Evolutionary conservation across 306 rosid species (phyloP), one percentile per base, ranked within the genome.

Genomic region (Castanopsis chinensis): DNA sequence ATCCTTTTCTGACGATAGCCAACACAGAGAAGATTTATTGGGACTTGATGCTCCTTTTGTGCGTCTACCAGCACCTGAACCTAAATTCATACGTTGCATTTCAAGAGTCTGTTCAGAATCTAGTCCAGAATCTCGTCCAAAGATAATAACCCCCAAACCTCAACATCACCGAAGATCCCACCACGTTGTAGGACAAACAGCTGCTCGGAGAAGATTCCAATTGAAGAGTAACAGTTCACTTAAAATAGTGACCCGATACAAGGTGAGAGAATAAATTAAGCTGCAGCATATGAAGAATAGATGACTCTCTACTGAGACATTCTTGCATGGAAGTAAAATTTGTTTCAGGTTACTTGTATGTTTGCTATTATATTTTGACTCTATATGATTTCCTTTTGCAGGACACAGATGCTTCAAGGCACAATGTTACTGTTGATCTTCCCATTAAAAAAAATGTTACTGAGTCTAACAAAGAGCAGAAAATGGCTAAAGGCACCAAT

Each of bases 251-350:
- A 51, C 75, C n/a, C 56, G 21, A 72, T 28, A 67, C 63, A 86
- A 83, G 94, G 93, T 89, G 77, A 87, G 89, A 76, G 69, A 76
- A 69, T 55, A 33, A 64, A 67, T 55, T 41, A 64, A 67, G 78
- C 60, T 76, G 74, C 69, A 27, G 64, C n/a, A 21, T 23, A 49
- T 49, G 18, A 33, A 56, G 67, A 32, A 25, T 13, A 25, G 21
- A 85, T 41, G 14, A 45, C 52, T 76, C 79, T 78, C 58, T 30
- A n/a, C 73, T 49, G 56, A 76, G 60, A 51, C 27, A 32, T 12
- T 75, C 27, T 64, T 81, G 64, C 33, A 52, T 76, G 43, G 71
- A 73, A 28, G 70, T 12, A 49, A 73, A 33, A 69, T 72, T 35
- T 17, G 19, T 33, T 54, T 61, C 58, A 35, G 8, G 55, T 49